These are phyloP conservation scores for Mycena haematopus DNA, from an alignment of 768 basidiomycete genomes.

Conservation along the genomic window DNA sequence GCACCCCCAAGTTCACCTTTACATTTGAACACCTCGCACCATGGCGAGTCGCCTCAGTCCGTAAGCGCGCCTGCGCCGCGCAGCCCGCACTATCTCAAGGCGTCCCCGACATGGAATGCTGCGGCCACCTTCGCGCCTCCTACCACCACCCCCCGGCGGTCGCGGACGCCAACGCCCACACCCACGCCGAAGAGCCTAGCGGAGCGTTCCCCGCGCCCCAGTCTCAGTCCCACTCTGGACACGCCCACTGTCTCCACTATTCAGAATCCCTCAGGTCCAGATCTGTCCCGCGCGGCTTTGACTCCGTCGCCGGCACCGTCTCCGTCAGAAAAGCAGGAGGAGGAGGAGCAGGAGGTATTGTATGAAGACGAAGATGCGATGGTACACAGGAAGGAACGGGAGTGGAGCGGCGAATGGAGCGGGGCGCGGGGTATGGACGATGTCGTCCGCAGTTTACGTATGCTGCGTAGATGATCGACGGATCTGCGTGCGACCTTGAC, in stretches of 20 bases:
- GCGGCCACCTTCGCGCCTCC: neutral
- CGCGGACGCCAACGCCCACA: too few species aligned
- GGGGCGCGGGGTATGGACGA: slow-evolving; percentile 15
- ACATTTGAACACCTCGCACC: neutral
- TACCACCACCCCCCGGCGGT: neutral
- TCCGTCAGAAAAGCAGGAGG: neutral
- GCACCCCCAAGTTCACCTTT: neutral
- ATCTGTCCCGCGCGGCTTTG: neutral
- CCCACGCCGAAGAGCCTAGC: neutral
- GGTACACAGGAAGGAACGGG: neutral
- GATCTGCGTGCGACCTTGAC: too few species aligned
- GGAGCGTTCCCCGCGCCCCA: neutral
- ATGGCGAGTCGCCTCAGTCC: neutral
- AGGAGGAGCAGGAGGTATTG: neutral
- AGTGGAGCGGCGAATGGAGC: slow-evolving; percentile 17
- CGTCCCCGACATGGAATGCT: neutral
- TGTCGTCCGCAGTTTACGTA: slow-evolving; percentile 6
- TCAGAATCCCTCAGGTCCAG: neutral
- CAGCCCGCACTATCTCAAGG: slow-evolving; percentile 7
- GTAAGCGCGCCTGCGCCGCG: neutral
- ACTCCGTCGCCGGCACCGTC: neutral
- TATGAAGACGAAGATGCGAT: neutral
- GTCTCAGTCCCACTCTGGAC: neutral
- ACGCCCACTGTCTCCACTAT: neutral
- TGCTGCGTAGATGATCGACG: neutral